These are phyloP conservation scores for Rhizomucor miehei DNA, from an alignment of 371 early-diverging fungal genomes.

Conservation along the genomic window DNA sequence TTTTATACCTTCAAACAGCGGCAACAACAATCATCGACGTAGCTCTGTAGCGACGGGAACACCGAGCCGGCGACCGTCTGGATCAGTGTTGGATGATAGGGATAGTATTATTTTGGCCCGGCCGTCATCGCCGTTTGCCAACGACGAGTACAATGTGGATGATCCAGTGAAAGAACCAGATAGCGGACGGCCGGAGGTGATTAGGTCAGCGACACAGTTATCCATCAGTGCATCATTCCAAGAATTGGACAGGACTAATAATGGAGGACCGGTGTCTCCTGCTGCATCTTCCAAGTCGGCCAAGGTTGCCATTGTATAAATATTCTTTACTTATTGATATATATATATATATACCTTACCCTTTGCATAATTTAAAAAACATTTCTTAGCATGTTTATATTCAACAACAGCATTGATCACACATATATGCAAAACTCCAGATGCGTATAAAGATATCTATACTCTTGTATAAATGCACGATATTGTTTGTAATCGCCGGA, in stretches of 20 bases:
- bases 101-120: conserved; percentile 32
- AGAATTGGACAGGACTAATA: conserved; percentile 20
- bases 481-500: no score
- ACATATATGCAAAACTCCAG: no score
- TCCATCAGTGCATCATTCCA: conserved; percentile 39
- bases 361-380: no score
- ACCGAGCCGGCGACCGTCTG: conserved; percentile 20
- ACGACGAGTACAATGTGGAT: conserved; percentile 30
- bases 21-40: conserved; percentile 9
- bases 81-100: conserved; percentile 9
- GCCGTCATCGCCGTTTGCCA: conserved; percentile 24
- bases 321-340: neutral
- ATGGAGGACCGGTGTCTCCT: neutral
- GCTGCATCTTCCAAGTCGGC: neutral
- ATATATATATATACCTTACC: neutral
- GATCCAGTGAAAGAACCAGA: conserved; percentile 45
- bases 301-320: neutral
- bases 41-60: conserved; percentile 14
- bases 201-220: conserved; percentile 42
- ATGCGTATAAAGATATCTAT: no score
- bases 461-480: no score
- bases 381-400: no score
- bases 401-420: no score
- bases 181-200: conserved; percentile 39
- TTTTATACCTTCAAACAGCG: no score